Percentiles rank a stretch among this genome's conserved stretches.
Conservation (phyloP, 1,284 basidiomycete genomes). For the Coriolopsis trogii region DNA sequence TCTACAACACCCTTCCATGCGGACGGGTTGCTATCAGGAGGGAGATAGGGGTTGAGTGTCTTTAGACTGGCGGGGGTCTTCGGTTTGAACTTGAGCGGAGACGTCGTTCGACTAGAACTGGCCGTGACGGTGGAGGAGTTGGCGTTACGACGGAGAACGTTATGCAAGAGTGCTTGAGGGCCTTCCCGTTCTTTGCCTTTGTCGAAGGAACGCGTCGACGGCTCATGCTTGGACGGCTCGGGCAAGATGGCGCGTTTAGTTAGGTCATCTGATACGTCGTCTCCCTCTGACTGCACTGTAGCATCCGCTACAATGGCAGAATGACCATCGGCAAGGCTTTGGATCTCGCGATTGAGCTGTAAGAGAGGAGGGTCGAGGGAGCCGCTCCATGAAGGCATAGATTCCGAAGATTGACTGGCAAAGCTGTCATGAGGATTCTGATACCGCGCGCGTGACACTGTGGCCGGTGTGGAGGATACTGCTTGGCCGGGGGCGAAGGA, state of each 20-base stretch:
- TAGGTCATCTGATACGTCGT: constrained; percentile 29
- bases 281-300: constrained; percentile 13
- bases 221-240: not conserved
- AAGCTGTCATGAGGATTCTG: constrained; percentile 43
- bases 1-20: constrained; percentile 80
- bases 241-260: constrained; percentile 28
- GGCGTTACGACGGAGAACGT: constrained; percentile 51
- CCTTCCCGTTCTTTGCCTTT: constrained; percentile 51
- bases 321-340: constrained; percentile 45
- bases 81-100: constrained; percentile 49
- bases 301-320: constrained; percentile 26
- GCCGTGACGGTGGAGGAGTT: constrained; percentile 23
- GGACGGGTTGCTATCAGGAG: constrained; percentile 48
- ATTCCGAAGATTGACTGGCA: constrained; percentile 42
- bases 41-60: constrained; percentile 64
- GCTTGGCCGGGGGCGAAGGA: constrained; percentile 73
- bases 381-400: constrained; percentile 60
- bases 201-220: constrained; percentile 9
- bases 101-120: constrained; percentile 31
- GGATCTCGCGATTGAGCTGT: constrained; percentile 69
- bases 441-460: constrained; percentile 38
- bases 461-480: constrained; percentile 77
- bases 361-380: constrained; percentile 79
- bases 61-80: constrained; percentile 61
- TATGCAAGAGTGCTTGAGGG: constrained; percentile 46